Base-by-base conservation (phyloP, 1,139 yeast genomes). In the Arxiozyma telluris region DNA sequence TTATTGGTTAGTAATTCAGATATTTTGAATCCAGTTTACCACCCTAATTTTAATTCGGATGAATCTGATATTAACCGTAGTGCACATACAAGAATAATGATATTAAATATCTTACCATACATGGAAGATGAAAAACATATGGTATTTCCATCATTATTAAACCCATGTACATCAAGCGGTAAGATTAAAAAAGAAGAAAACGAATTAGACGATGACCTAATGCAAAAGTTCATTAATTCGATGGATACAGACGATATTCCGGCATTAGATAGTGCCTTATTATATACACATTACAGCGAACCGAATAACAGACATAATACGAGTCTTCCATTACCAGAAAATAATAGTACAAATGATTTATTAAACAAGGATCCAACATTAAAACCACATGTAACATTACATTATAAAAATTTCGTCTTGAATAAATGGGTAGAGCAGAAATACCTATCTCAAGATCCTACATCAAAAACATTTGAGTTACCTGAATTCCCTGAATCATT, bases 101-200 rank as follows among this genome's bases (percentile, higher is more conserved):
- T 77, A 2, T 59, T 76, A 54, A 68, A 69, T 7, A 73, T 83
- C 46, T 66, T 90, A n/a, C 96, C 97, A 0, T 87, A 80, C 68
- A 77, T 78, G 41, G 96, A 89, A 61, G 97, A 91, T 65, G 85
- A 82, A 59, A 81, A 84, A 58, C 71, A 79, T 17, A 82, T 86
- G 18, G 74, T 74, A 49, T 85, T 87, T 60, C 84, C 87, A 0
- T 71, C 72, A 23, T 67, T 87, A 50, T 66, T 74, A 0, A 67
- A 72, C 4, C 59, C 73, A 21, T 64, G 60, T 30, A 69, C 72
- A 5, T 65, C 72, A 2, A 64, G 69, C 11, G 76, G 76, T 1
- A 67, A 67, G 47, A 54, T 60, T 12, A 58, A 71, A 42, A 58
- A 58, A 7, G 61, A 61, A 7, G 57, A 61, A 21, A 64, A 64